These are phyloP conservation scores for Filobasidium floriforme DNA, from an alignment of 768 basidiomycete species.

Conservation along the genomic window DNA sequence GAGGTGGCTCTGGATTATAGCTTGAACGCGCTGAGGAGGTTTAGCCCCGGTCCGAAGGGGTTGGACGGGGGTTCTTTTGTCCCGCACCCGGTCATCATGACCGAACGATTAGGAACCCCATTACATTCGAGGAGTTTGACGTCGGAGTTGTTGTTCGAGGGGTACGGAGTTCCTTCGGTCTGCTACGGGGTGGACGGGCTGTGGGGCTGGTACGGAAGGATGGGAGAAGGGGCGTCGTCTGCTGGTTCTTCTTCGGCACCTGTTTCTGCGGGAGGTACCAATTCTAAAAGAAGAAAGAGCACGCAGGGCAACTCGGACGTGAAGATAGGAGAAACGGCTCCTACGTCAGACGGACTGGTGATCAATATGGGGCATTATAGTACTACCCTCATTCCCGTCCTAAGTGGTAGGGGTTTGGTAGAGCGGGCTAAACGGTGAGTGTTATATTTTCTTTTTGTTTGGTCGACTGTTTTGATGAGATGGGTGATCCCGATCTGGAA, in stretches of 20 bases:
- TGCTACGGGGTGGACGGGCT: slow-evolving; percentile 81
- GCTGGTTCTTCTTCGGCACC: slow-evolving; percentile 59
- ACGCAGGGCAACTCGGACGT: too few species aligned
- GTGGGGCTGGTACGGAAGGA: slow-evolving; percentile 56
- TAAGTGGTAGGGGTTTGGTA: slow-evolving; percentile 72
- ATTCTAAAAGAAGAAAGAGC: too few species aligned
- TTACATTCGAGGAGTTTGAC: slow-evolving; percentile 84
- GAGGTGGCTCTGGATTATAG: slow-evolving; percentile 91
- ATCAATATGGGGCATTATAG: slow-evolving; percentile 87
- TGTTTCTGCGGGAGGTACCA: too few species aligned
- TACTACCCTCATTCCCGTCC: slow-evolving; percentile 81
- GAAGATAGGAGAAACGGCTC: slow-evolving; percentile 30
- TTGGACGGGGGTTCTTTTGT: slow-evolving; percentile 49
- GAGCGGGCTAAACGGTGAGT: slow-evolving; percentile 76
- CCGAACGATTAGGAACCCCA: slow-evolving; percentile 80
- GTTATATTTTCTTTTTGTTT: too few species aligned
- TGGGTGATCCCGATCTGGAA: neutral
- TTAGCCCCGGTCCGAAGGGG: slow-evolving; percentile 33
- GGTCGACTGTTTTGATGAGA: neutral
- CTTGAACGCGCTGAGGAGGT: slow-evolving; percentile 59
- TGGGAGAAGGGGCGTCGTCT: too few species aligned
- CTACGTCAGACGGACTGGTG: slow-evolving; percentile 62
- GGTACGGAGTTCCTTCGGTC: slow-evolving; percentile 75
- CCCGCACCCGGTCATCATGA: slow-evolving; percentile 86
- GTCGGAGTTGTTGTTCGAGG: slow-evolving; percentile 92